Evolutionary conservation across 768 basidiomycete genomes (phyloP).

Genomic region (Phanerochaete carnosa): DNA sequence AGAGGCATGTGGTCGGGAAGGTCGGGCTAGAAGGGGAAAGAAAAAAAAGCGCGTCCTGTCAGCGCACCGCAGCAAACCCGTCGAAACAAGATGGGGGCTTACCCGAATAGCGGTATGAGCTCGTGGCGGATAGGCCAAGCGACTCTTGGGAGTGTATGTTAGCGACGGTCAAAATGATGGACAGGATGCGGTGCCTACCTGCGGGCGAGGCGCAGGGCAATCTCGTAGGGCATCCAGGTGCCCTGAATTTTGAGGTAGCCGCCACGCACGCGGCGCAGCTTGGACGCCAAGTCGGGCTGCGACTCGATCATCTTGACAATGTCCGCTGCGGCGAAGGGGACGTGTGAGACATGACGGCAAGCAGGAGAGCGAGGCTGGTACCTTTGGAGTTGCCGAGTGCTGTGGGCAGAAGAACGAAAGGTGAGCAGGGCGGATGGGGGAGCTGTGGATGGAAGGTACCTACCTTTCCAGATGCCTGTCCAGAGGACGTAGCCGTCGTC

Average conservation of each 20-base stretch:
- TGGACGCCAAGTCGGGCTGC: slow-evolving; percentile 80
- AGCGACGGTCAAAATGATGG: slow-evolving; percentile 3
- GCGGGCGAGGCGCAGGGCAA: slow-evolving; percentile 74
- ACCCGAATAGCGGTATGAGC: slow-evolving; percentile 88
- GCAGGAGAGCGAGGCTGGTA: slow-evolving; percentile 21
- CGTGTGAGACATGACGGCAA: not conserved
- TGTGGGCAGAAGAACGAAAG: slow-evolving; percentile 25
- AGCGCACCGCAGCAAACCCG: slow-evolving; percentile 10
- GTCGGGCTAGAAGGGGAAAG: slow-evolving; percentile 55
- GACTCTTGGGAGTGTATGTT: slow-evolving; percentile 49
- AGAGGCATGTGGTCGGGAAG: slow-evolving; percentile 79
- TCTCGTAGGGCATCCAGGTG: slow-evolving; percentile 94
- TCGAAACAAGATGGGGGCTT: slow-evolving; percentile 1
- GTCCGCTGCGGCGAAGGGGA: slow-evolving; percentile 60
- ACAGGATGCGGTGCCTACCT: slow-evolving; percentile 44
- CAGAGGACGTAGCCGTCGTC: slow-evolving; percentile 90
- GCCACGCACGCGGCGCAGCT: slow-evolving; percentile 80
- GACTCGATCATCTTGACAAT: slow-evolving; percentile 93
- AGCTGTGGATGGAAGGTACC: slow-evolving; percentile 9
- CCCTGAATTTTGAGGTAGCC: slow-evolving; percentile 92
- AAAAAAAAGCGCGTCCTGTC: no score
- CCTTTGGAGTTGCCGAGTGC: slow-evolving; percentile 90
- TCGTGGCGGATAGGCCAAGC: slow-evolving; percentile 88
- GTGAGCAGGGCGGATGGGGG: slow-evolving; percentile 9
- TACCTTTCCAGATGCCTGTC: slow-evolving; percentile 95